Evolutionary conservation across 345 rosid species (phyloP), one percentile per base, ranked within the genome.

Genomic region (Brassica napus): DNA sequence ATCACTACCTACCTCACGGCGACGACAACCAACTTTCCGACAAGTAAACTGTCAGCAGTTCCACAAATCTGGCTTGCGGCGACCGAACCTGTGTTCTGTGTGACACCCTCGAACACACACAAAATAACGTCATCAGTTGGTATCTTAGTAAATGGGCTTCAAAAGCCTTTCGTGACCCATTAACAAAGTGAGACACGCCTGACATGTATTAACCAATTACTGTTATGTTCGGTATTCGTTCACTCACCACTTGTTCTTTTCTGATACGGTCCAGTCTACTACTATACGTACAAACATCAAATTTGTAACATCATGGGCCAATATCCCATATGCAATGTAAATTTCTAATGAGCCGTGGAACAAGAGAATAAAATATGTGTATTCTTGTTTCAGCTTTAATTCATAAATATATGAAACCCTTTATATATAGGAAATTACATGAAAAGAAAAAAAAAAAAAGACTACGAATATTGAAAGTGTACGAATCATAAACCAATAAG

Each of bases 201-300:
- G 59, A 5, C 59, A 15, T 54, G 59, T 54, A 1, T 4, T 37
- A 77, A 76, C 74, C 3, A 49, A n/a, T 34, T 69, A 77, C 69
- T 14, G 80, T 76, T 76, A 47, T 8, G 39, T 77, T 69, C 63
- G 69, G 63, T 77, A 77, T 61, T 3, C 11, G 44, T 39, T 6
- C 39, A 34, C 39, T 6, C 39, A 37, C 47, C 47, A 39, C 14
- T 39, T 39, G 47, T 3, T 39, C 47, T 39, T 39, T 39, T 39
- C 47, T 39, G 47, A 39, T 39, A 39, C 47, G 47, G 47, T 9
- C 12, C 47, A 39, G 47, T 39, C 47, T 39, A 39, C 47, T 39
- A 10, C 44, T 7, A 39, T 39, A 9, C 47, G 47, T 39, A 39
- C 14, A 39, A 39, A 39, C 47, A 39, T 39, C 47, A 10, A 39